Base-by-base conservation (phyloP, 441 rosid genomes). In the Populus hybrid region DNA sequence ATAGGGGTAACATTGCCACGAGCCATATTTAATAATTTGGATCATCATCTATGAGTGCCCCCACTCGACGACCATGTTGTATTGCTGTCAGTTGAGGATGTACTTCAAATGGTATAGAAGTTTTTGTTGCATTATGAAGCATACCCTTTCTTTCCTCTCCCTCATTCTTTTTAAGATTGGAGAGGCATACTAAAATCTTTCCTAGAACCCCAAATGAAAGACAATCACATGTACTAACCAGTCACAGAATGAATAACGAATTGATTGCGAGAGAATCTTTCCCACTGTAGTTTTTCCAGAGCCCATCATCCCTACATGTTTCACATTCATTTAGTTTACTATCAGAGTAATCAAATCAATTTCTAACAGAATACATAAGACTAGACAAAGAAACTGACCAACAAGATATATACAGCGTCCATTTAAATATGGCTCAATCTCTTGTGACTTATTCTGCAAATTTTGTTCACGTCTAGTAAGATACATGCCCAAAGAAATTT, bases 261-360 rank as follows among this genome's bases (percentile, higher is more conserved):
- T 94, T 50, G 83, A 90, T 79, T 73, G 82, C 9, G 99, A 83
- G 72, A 94, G 82, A 74, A 93, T 72, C 83, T 92, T 88, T 38
- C 98, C 99, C 24, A 92, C 92, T 11, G 97, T 94, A 0, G 99
- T 90, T 84, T 94, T 94, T 76, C 99, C 99, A 7, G 95, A 94
- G 72, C 99, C 98, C 99, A 93, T 94, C 94, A 93, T 89, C 78
- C 99, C 97, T 92, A 84, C 84, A 86, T 21, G 23, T 35, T 64
- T 65, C 78, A 36, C 69, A 77, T 76, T 36, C 28, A 76, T 36
- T 42, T 64, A 69, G 75, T 67, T 81, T 74, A 74, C 26, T 35
- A 38, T 26, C 20, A 28, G 9, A 66, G 56, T 9, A 69, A 83
- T 9, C 8, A 63, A 71, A 50, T 23, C 36, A 78, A 50, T 71